A percentile compares a stretch with the other conserved stretches of the same genome.
phyloP scores from a whole-genome alignment of 164 flowering plant species.

The Dillenia turbinata region DNA sequence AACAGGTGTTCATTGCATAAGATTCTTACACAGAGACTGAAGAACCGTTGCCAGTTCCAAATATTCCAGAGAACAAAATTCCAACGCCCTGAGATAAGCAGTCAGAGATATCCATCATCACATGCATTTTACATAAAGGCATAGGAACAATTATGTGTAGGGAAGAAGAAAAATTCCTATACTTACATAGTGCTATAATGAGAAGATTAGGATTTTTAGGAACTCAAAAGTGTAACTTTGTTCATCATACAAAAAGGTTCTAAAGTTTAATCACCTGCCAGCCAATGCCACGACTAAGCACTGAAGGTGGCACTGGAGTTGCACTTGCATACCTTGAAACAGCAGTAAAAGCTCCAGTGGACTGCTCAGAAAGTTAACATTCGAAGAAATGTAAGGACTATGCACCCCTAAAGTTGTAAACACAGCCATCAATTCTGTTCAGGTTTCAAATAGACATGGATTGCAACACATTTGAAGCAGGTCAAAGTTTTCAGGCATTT shows the following conservation, averaged over 20 bases:
- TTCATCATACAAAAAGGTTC: too few species aligned
- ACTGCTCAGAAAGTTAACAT: constrained; percentile 35
- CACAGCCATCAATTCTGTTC: too few species aligned
- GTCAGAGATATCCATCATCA: constrained; percentile 1
- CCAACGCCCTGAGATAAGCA: constrained; percentile 55
- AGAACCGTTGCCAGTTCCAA: constrained; percentile 84
- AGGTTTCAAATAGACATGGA: too few species aligned
- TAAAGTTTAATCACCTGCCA: constrained; percentile 67
- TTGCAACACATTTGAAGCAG: too few species aligned
- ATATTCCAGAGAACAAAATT: constrained; percentile 74
- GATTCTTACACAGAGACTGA: constrained; percentile 76
- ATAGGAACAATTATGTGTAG: too few species aligned
- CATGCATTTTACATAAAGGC: too few species aligned
- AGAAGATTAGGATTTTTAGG: too few species aligned
- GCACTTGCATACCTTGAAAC: constrained; percentile 91
- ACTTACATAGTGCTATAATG: too few species aligned
- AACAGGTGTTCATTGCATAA: background rate
- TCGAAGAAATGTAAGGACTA: too few species aligned
- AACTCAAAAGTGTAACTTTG: too few species aligned
- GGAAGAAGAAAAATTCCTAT: too few species aligned
- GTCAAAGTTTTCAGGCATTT: background rate
- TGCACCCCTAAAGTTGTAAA: too few species aligned
- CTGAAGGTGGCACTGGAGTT: constrained; percentile 81
- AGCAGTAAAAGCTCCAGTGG: constrained; percentile 75
- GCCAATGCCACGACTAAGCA: constrained; percentile 91